phyloP scores from a whole-genome alignment of 2,329 filamentous ascomycete species.

The Beauveria varroae region DNA sequence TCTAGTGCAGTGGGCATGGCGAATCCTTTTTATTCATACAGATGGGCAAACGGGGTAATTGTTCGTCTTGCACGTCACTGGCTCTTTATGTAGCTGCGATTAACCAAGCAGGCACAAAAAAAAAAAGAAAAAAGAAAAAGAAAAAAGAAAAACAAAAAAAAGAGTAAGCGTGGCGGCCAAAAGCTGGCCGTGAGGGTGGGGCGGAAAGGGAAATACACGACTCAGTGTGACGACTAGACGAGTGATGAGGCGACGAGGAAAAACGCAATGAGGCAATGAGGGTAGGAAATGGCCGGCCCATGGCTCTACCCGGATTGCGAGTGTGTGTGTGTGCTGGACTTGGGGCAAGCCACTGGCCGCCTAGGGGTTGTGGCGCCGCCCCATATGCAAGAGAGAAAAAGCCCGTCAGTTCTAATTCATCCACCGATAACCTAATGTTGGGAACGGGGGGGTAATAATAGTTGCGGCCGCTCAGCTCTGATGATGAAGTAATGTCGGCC shows the following conservation, averaged over 20 bases:
- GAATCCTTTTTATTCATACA: background rate
- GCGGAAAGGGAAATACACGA: background rate
- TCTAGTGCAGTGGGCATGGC: slow-evolving; percentile 2
- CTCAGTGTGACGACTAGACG: background rate
- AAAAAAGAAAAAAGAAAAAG: background rate
- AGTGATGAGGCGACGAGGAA: background rate
- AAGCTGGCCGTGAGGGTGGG: background rate
- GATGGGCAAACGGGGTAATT: background rate
- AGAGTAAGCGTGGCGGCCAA: background rate
- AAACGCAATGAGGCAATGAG: background rate
- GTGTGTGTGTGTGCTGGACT: background rate
- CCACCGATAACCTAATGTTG: background rate
- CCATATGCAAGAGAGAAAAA: background rate
- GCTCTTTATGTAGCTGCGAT: background rate
- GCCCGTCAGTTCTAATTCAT: background rate
- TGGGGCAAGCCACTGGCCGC: slow-evolving; percentile 1
- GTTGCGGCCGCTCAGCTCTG: too few species aligned
- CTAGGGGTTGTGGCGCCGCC: slow-evolving; percentile 8
- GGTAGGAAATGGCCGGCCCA: background rate
- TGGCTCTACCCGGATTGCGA: background rate
- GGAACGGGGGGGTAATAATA: too few species aligned
- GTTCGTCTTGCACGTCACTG: background rate
- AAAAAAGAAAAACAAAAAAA: too few species aligned
- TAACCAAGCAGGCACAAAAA: background rate
- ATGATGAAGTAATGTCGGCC: too few species aligned